These are phyloP conservation scores for Hypoxylon lienhwacheense DNA, from an alignment of 495 filamentous ascomycete species.

Conservation along the genomic window DNA sequence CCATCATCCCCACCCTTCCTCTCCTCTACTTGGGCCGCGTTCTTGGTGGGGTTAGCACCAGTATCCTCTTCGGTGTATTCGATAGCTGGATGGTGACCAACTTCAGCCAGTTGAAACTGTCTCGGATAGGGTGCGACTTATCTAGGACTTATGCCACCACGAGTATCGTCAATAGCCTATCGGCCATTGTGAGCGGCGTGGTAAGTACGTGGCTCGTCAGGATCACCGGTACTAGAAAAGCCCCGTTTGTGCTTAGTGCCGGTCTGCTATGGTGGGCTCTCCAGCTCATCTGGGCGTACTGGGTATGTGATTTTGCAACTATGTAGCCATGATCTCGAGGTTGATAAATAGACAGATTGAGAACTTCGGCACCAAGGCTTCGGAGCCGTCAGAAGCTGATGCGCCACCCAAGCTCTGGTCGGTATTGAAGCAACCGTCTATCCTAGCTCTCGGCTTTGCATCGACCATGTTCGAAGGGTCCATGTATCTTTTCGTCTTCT, in stretches of 20 bases:
- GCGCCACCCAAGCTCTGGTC: constrained; percentile 26
- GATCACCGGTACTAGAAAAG: constrained; percentile 50
- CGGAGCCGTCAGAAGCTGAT: constrained; percentile 5
- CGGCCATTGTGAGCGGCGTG: constrained; percentile 54
- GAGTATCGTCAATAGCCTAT: constrained; percentile 54
- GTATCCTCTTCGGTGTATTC: constrained; percentile 58
- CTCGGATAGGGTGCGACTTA: constrained; percentile 40
- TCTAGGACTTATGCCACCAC: constrained; percentile 53
- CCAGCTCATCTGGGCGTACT: constrained; percentile 46
- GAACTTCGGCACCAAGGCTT: constrained; percentile 47
- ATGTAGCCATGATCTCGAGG: not conserved
- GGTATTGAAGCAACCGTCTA: constrained; percentile 40
- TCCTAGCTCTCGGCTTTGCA: constrained; percentile 50
- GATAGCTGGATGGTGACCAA: constrained; percentile 64
- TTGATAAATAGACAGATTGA: constrained; percentile 43
- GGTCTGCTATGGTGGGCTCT: constrained; percentile 44
- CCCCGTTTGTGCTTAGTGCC: constrained; percentile 52
- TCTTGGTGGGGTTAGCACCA: constrained; percentile 57
- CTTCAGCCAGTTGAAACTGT: constrained; percentile 42
- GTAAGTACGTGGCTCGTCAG: constrained; percentile 44
- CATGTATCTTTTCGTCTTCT: constrained; percentile 64
- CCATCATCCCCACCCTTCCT: constrained; percentile 40
- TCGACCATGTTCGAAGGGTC: constrained; percentile 60
- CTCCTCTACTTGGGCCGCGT: constrained; percentile 53
- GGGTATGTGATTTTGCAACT: constrained; percentile 44